phyloP scores from a whole-genome alignment of 2,329 filamentous ascomycete genomes.

The Geosmithia morbida region DNA sequence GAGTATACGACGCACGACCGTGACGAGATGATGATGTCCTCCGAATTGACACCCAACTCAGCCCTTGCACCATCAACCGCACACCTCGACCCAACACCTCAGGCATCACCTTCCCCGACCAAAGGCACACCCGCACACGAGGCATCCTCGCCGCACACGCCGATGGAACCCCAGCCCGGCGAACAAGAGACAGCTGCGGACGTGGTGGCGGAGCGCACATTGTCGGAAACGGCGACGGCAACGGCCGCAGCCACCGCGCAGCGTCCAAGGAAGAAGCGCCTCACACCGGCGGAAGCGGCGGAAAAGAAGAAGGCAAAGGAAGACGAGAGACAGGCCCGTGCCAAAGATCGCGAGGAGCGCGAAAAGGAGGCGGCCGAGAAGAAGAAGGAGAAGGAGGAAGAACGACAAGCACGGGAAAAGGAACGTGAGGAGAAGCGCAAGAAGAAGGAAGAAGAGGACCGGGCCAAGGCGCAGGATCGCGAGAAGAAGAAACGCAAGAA shows the following conservation, averaged over 20 bases:
- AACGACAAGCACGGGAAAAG: conserved; percentile 12
- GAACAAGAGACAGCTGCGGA: not conserved
- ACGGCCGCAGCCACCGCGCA: conserved; percentile 8
- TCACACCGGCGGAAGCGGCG: conserved; percentile 20
- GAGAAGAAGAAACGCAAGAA: conserved; percentile 28
- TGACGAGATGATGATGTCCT: not conserved
- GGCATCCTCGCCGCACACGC: conserved; percentile 22
- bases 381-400: conserved; percentile 18
- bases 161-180: conserved; percentile 8
- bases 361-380: conserved; percentile 22
- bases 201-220: not conserved
- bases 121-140: conserved; percentile 24
- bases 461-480: conserved; percentile 23
- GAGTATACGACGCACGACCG: not conserved
- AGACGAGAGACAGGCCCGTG: conserved; percentile 14
- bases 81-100: conserved; percentile 11
- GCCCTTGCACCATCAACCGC: conserved; percentile 7
- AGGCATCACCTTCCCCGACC: conserved; percentile 19
- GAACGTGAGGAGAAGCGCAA: conserved; percentile 18
- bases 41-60: not conserved
- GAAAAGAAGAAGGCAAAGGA: too few species aligned
- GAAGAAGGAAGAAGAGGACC: conserved; percentile 17
- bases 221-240: conserved; percentile 3
- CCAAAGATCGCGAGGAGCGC: too few species aligned
- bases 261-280: conserved; percentile 24